Evolutionary conservation across 164 flowering plant species (phyloP).

Genomic region (Stephania yunnanensis): DNA sequence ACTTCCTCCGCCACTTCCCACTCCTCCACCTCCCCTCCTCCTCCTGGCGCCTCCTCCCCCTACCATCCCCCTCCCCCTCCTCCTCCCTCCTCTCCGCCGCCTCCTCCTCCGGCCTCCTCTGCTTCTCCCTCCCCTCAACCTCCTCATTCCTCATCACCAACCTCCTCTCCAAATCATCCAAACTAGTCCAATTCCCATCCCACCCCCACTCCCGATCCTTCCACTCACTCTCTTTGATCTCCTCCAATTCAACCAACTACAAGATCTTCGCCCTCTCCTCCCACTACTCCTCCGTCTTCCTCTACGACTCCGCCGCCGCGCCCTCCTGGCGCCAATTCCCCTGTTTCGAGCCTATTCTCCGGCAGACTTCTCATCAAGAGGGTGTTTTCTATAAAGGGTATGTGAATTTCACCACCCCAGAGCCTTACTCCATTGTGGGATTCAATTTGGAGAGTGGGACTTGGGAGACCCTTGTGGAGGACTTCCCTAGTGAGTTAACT

Average conservation of each 20-base stretch:
- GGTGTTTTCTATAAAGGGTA: slow-evolving; percentile 38
- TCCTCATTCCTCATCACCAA: slow-evolving; percentile 52
- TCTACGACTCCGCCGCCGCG: slow-evolving; percentile 37
- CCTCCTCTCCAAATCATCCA: slow-evolving; percentile 33
- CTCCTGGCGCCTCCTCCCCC: slow-evolving; percentile 41
- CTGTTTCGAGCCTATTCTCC: slow-evolving; percentile 18
- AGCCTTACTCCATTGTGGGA: slow-evolving; percentile 41
- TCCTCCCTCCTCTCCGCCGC: slow-evolving; percentile 47
- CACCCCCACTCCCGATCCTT: slow-evolving; percentile 34
- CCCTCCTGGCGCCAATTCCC: slow-evolving; percentile 37
- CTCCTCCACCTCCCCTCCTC: slow-evolving; percentile 38
- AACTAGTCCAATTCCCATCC: slow-evolving; percentile 34
- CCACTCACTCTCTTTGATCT: slow-evolving; percentile 28
- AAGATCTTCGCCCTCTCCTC: slow-evolving; percentile 16
- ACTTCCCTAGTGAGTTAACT: slow-evolving; percentile 37
- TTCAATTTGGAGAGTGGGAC: slow-evolving; percentile 43
- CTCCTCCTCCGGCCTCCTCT: slow-evolving; percentile 24
- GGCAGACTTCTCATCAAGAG: slow-evolving; percentile 30
- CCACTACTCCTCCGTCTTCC: slow-evolving; percentile 21
- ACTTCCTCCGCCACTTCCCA: slow-evolving; percentile 24
- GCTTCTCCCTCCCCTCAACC: slow-evolving; percentile 44
- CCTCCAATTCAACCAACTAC: slow-evolving; percentile 18
- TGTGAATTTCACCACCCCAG: slow-evolving; percentile 46
- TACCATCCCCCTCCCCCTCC: slow-evolving; percentile 24
- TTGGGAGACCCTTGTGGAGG: slow-evolving; percentile 28